Conservation (phyloP, 306 rosid genomes). For the Lathyrus tuberosus region DNA sequence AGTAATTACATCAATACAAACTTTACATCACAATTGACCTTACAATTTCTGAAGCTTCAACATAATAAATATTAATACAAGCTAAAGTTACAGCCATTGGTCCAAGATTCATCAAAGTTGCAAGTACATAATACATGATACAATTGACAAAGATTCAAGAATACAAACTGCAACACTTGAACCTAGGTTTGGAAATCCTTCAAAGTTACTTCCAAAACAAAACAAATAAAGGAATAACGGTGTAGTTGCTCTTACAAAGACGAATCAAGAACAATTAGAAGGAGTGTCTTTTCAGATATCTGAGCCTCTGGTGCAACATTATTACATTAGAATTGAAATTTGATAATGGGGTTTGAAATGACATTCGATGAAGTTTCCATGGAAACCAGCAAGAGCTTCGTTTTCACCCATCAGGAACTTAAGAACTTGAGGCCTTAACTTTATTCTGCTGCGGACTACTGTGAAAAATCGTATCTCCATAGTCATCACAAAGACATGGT, state of each 20-base stretch:
- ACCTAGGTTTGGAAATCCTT: too few relatives aligned
- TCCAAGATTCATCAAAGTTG: too few relatives aligned
- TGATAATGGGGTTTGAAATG: conserved; percentile 62
- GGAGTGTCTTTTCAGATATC: conserved; percentile 15
- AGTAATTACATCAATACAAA: too few relatives aligned
- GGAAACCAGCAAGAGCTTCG: conserved; percentile 87
- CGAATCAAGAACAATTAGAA: background rate
- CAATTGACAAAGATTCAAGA: too few relatives aligned
- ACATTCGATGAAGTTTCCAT: conserved; percentile 84
- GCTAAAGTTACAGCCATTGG: too few relatives aligned
- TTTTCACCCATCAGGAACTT: conserved; percentile 88
- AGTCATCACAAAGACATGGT: conserved; percentile 87
- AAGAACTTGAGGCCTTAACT: conserved; percentile 93
- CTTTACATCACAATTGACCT: too few relatives aligned
- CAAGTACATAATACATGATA: too few relatives aligned
- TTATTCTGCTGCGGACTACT: too few relatives aligned
- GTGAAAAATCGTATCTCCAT: conserved; percentile 80
- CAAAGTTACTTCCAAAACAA: too few relatives aligned
- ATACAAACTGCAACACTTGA: too few relatives aligned
- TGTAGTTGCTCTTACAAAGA: background rate
- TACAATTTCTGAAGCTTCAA: too few relatives aligned
- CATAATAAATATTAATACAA: too few relatives aligned
- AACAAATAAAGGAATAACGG: background rate
- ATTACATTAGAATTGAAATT: background rate
- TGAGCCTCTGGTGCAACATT: background rate